Evolutionary conservation across 768 basidiomycete genomes (phyloP).

Genomic region (Termitomyces heimii): DNA sequence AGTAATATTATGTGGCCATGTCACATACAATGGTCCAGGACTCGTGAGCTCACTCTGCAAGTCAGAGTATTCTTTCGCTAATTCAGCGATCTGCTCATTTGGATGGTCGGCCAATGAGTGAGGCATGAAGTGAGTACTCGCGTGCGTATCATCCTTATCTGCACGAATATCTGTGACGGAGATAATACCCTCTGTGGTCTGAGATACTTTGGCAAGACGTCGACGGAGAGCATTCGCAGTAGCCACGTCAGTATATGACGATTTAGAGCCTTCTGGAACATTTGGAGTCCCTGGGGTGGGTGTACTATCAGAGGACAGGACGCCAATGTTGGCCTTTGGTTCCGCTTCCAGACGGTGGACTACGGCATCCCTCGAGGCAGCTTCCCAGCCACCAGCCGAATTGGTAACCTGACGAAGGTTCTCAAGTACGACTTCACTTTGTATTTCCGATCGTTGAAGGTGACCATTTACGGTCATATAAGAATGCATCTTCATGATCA

Average conservation of each 20-base stretch:
- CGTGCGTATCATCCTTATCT: conserved; percentile 10
- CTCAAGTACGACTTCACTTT: conserved; percentile 36
- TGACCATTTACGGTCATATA: conserved; percentile 88
- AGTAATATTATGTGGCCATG: conserved; percentile 84
- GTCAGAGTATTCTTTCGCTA: conserved; percentile 75
- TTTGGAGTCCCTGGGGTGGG: conserved; percentile 35
- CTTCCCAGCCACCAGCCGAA: conserved; percentile 61
- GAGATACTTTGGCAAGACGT: conserved; percentile 42
- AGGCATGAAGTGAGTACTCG: conserved; percentile 14
- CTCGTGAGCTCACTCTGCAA: conserved; percentile 72
- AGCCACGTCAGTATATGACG: conserved; percentile 47
- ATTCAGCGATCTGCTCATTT: conserved; percentile 50
- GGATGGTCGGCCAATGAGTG: conserved; percentile 64
- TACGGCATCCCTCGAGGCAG: conserved; percentile 48
- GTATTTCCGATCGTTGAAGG: conserved; percentile 48
- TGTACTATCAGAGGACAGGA: conserved; percentile 19
- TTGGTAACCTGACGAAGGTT: conserved; percentile 42
- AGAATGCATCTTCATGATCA: conserved; percentile 97
- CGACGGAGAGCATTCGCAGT: conserved; percentile 50
- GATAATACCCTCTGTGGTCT: conserved; percentile 17
- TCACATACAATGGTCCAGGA: conserved; percentile 57
- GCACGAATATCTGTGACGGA: conserved; percentile 5
- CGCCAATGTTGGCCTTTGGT: conserved; percentile 12
- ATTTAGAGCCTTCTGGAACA: conserved; percentile 37
- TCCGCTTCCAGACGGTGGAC: conserved; percentile 36